Percentiles rank a stretch among this genome's conserved stretches.
Evolutionary conservation across 202 grass and related monocot species (phyloP).

Genomic region (Saccharum hybrid): DNA sequence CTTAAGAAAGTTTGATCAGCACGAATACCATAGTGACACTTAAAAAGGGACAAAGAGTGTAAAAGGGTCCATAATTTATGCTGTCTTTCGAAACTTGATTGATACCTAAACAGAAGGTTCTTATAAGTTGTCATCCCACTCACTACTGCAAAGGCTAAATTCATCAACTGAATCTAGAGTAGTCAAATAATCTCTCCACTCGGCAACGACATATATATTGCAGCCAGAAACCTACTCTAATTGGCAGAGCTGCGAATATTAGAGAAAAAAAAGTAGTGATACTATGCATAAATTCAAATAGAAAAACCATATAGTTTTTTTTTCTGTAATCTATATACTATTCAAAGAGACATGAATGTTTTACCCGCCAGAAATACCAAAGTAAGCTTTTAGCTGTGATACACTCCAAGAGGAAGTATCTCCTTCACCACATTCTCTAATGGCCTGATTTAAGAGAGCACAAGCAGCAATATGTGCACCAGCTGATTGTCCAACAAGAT

Average conservation of each 20-base stretch:
- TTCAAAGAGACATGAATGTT: constrained; percentile 33
- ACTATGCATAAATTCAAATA: constrained; percentile 1
- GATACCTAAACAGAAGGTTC: background rate
- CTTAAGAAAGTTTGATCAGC: too few relatives aligned
- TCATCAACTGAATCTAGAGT: constrained; percentile 28
- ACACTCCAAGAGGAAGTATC: constrained; percentile 74
- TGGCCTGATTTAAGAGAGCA: constrained; percentile 80
- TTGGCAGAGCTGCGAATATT: constrained; percentile 7
- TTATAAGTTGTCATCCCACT: background rate
- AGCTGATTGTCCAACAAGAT: constrained; percentile 94
- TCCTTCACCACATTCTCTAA: constrained; percentile 81
- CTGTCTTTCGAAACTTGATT: constrained; percentile 7
- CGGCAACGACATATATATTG: background rate
- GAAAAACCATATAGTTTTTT: constrained; percentile 15
- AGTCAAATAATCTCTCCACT: background rate
- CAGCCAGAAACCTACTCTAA: background rate
- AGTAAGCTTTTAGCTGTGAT: constrained; percentile 89
- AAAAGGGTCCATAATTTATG: background rate
- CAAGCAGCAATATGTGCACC: constrained; percentile 96
- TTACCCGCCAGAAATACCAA: constrained; percentile 98
- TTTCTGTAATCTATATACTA: constrained; percentile 18
- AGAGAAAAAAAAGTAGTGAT: constrained; percentile 17
- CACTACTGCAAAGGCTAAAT: background rate
- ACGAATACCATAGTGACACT: too few relatives aligned
- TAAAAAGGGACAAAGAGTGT: background rate